Conservation (phyloP, 192 early-diverging fungal species). For the Coemansia nantahalensis region DNA sequence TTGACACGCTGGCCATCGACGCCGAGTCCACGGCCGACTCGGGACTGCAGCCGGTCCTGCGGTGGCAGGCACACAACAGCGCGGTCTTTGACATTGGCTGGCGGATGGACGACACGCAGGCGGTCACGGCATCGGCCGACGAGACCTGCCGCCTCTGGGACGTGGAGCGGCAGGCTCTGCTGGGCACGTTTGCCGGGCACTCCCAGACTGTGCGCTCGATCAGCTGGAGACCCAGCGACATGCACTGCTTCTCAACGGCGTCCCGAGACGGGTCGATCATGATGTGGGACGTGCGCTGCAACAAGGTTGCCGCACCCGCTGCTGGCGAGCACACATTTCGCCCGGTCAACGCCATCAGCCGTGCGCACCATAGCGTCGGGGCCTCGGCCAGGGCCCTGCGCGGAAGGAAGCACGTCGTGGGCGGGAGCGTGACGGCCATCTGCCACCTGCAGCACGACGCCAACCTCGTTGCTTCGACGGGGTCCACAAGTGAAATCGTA, state of each 20-base stretch:
- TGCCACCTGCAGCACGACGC: slow-evolving; percentile 24
- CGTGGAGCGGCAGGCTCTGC: slow-evolving; percentile 56
- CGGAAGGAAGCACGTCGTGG: slow-evolving; percentile 10
- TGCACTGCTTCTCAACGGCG: slow-evolving; percentile 65
- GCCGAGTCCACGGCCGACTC: not conserved
- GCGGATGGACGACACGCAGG: slow-evolving; percentile 62
- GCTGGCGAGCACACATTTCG: slow-evolving; percentile 22
- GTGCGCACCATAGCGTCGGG: slow-evolving; percentile 27
- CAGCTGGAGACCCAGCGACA: slow-evolving; percentile 57
- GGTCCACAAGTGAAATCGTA: slow-evolving; percentile 55
- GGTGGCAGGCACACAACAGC: slow-evolving; percentile 67
- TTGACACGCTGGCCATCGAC: slow-evolving; percentile 15
- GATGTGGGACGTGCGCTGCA: slow-evolving; percentile 76
- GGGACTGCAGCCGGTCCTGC: slow-evolving; percentile 11
- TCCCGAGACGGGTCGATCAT: slow-evolving; percentile 72
- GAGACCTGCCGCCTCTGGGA: slow-evolving; percentile 73
- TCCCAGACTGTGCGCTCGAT: slow-evolving; percentile 68
- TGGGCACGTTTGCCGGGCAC: slow-evolving; percentile 65
- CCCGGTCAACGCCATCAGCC: slow-evolving; percentile 26
- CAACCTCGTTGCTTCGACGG: slow-evolving; percentile 22
- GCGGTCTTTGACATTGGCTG: slow-evolving; percentile 82
- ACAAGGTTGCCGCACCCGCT: slow-evolving; percentile 7
- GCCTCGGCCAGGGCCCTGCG: slow-evolving; percentile 7
- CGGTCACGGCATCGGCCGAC: slow-evolving; percentile 79
- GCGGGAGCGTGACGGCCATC: slow-evolving; percentile 30